Conservation (phyloP, 208 protist species). For the Leishmania major region DNA sequence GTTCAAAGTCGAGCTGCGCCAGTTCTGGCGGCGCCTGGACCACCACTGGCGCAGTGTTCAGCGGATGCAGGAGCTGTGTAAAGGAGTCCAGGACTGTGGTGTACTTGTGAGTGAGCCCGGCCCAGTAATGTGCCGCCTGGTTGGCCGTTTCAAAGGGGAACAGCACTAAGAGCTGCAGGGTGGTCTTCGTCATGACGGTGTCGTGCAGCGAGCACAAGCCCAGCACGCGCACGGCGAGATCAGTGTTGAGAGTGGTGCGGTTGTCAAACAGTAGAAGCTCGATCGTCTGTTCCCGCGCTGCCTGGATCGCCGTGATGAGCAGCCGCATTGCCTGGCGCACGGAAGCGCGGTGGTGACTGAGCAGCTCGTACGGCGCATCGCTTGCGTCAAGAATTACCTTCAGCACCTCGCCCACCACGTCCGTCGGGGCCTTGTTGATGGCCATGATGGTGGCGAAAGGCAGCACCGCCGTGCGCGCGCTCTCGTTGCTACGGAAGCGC, state of each 20-base stretch:
- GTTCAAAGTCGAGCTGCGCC: conserved; percentile 63
- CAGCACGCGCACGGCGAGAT: conserved; percentile 59
- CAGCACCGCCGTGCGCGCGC: conserved; percentile 30
- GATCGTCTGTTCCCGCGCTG: conserved; percentile 52
- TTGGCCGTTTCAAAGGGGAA: conserved; percentile 59
- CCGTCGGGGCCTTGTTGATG: conserved; percentile 66
- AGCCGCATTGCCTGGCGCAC: conserved; percentile 74
- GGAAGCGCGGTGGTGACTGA: conserved; percentile 64
- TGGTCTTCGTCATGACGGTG: conserved; percentile 56
- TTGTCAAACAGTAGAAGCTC: conserved; percentile 78
- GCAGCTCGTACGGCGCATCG: conserved; percentile 52
- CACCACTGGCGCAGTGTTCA: conserved; percentile 21
- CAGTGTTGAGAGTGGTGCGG: conserved; percentile 59
- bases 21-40: conserved; percentile 70
- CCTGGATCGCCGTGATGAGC: conserved; percentile 58
- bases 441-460: conserved; percentile 77
- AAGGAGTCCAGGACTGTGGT: conserved; percentile 44
- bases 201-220: conserved; percentile 50
- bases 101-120: conserved; percentile 39
- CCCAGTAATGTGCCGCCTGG: conserved; percentile 56
- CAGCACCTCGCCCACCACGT: conserved; percentile 77
- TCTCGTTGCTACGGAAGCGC: conserved; percentile 37
- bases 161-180: conserved; percentile 64
- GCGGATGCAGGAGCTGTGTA: conserved; percentile 36
- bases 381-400: conserved; percentile 50